These are phyloP conservation scores for Saraca asoca DNA, from an alignment of 331 rosid species.

Conservation along the genomic window DNA sequence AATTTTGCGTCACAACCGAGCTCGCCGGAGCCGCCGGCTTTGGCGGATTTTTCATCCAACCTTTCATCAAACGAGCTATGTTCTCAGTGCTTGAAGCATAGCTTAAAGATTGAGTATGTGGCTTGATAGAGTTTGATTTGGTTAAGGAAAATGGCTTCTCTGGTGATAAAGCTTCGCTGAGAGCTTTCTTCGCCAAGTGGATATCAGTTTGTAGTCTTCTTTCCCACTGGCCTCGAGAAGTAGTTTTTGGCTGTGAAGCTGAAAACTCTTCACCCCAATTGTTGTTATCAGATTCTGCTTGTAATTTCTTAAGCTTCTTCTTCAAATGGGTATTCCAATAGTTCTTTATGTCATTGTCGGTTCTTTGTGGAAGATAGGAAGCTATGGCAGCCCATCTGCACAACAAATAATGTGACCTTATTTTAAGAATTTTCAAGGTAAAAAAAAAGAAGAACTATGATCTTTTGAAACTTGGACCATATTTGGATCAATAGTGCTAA, in stretches of 20 bases:
- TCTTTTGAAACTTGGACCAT: too few species aligned
- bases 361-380: constrained; percentile 92
- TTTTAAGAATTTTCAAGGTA: not conserved
- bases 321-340: constrained; percentile 94
- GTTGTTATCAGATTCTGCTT: constrained; percentile 34
- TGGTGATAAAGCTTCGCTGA: constrained; percentile 76
- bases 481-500: too few species aligned
- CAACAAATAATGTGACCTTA: constrained; percentile 32
- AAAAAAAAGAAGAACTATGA: not conserved
- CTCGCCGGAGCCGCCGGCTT: constrained; percentile 16
- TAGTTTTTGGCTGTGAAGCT: constrained; percentile 37
- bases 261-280: constrained; percentile 39
- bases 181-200: constrained; percentile 76
- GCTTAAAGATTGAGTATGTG: constrained; percentile 32
- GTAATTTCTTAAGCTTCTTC: constrained; percentile 72
- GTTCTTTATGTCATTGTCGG: constrained; percentile 91
- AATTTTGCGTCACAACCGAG: constrained; percentile 33
- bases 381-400: constrained; percentile 99
- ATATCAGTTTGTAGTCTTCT: constrained; percentile 90
- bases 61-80: constrained; percentile 73
- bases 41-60: constrained; percentile 70
- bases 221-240: constrained; percentile 91
- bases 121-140: constrained; percentile 30
- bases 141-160: constrained; percentile 40
- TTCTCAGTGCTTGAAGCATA: constrained; percentile 88